phyloP scores from a whole-genome alignment of 208 protist species.

The Trypanosoma vivax region DNA sequence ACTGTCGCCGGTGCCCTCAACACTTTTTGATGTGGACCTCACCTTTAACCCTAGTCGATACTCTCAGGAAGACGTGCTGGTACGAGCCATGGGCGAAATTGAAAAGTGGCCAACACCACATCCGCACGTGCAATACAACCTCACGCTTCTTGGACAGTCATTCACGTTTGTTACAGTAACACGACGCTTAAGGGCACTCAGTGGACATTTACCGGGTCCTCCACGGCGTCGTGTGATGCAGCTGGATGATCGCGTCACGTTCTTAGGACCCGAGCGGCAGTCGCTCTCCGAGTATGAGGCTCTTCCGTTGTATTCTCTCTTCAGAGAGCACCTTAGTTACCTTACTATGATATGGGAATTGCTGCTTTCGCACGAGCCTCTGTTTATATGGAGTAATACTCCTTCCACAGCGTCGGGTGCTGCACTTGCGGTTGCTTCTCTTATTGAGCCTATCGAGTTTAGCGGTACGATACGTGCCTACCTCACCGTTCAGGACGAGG shows the following conservation, averaged over 20 bases:
- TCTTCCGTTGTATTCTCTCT: slow-evolving; percentile 62
- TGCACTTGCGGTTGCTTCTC: slow-evolving; percentile 59
- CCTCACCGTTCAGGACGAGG: slow-evolving; percentile 81
- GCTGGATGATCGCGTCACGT: slow-evolving; percentile 17
- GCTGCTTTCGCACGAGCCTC: slow-evolving; percentile 65
- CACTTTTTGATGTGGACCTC: slow-evolving; percentile 57
- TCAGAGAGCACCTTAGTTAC: slow-evolving; percentile 61
- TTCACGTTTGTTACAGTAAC: slow-evolving; percentile 73
- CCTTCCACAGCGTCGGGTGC: slow-evolving; percentile 63
- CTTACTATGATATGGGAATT: slow-evolving; percentile 82
- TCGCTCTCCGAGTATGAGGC: slow-evolving; percentile 30
- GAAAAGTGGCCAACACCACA: slow-evolving; percentile 73
- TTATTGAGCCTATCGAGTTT: slow-evolving; percentile 69
- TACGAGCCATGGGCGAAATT: slow-evolving; percentile 57
- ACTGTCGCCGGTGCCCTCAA: slow-evolving; percentile 44
- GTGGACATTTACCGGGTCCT: neutral
- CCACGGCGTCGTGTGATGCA: neutral
- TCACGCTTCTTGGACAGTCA: slow-evolving; percentile 60
- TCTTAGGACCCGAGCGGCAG: slow-evolving; percentile 16
- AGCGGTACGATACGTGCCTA: slow-evolving; percentile 60
- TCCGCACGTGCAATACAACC: slow-evolving; percentile 60
- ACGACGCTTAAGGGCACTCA: slow-evolving; percentile 18
- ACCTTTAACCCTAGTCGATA: slow-evolving; percentile 58
- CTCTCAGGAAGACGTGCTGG: slow-evolving; percentile 61
- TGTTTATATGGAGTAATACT: slow-evolving; percentile 77